Evolutionary conservation across 2,329 filamentous ascomycete species (phyloP), one percentile per base, ranked within the genome.

Genomic region (Penicillium sp.): DNA sequence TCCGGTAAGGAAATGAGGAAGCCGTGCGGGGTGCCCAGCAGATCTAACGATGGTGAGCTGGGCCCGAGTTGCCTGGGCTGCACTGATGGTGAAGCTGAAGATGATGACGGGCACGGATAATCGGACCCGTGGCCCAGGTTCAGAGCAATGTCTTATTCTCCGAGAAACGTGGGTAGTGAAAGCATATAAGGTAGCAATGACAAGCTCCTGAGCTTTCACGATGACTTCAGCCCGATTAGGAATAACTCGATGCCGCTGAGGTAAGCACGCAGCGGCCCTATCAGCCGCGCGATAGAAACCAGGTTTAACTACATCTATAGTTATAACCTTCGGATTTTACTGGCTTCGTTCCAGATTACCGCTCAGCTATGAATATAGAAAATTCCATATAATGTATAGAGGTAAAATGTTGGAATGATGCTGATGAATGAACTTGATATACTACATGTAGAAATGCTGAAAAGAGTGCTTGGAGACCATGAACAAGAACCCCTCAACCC

Each of bases 401-500:
- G 6, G 10, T 12, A 20, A 12, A 8, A 12, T 37, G 33, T 18
- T 37, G 20, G 10, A 29, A 29, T 20, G 32, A 10, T 45, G 20
- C 2, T 23, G 20, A 44, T 18, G 15, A 55, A 45, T 39, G 41
- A 42, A 52, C 47, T 52, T 55, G 43, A 55, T 53, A 55, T 42
- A 47, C 44, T 52, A 53, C 49, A 58, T 58, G 46, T 57, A 55
- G 52, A 57, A 32, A 57, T 55, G 56, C 54, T 51, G 39, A 51
- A 53, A 52, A 51, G 28, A 52, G 48, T 52, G 51, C 55, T 56
- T 39, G 49, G 42, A 56, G 29, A 50, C 25, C 38, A 45, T 44
- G 37, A 41, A 46, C 40, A 25, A 42, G 39, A 50, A 54, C 42
- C 48, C 49, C 44, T 45, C 39, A 49, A 23, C 46, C 50, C 44